These are phyloP conservation scores for Kockiozyma suomiensis DNA, from an alignment of 805 yeast genomes.

Conservation along the genomic window DNA sequence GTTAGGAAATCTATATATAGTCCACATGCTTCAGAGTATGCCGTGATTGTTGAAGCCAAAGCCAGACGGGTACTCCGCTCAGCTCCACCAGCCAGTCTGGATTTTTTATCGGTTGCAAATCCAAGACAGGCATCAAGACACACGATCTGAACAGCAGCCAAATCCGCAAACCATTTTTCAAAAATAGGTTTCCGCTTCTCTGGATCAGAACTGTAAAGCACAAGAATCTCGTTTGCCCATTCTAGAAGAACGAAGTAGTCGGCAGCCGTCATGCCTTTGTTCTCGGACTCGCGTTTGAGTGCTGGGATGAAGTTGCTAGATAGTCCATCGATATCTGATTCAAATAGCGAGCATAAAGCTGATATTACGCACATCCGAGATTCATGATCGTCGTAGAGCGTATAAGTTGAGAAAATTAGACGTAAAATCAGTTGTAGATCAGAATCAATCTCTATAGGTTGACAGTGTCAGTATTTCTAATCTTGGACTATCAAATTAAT, in stretches of 20 bases:
- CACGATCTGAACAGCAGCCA: constrained; percentile 15
- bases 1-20: constrained; percentile 22
- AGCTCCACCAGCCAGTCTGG: constrained; percentile 23
- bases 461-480: not conserved
- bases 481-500: not conserved
- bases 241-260: constrained; percentile 34
- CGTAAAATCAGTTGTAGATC: constrained; percentile 23
- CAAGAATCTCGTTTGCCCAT: constrained; percentile 30
- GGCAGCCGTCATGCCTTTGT: constrained; percentile 28
- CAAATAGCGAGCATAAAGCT: constrained; percentile 19
- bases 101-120: constrained; percentile 12
- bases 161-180: constrained; percentile 15
- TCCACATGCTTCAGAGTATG: constrained; percentile 11
- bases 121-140: constrained; percentile 16
- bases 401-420: constrained; percentile 30
- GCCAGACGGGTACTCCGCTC: constrained; percentile 16
- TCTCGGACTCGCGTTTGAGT: constrained; percentile 21
- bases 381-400: constrained; percentile 32
- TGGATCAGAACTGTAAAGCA: not conserved
- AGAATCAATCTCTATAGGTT: constrained; percentile 8
- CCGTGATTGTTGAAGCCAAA: constrained; percentile 6
- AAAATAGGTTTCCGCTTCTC: not conserved
- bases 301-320: constrained; percentile 15
- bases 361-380: constrained; percentile 31
- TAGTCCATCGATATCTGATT: not conserved